A percentile compares a stretch with the other conserved stretches of the same genome.
These are phyloP conservation scores for Zychaea mexicana DNA, from an alignment of 371 early-diverging fungal species.

Conservation along the genomic window DNA sequence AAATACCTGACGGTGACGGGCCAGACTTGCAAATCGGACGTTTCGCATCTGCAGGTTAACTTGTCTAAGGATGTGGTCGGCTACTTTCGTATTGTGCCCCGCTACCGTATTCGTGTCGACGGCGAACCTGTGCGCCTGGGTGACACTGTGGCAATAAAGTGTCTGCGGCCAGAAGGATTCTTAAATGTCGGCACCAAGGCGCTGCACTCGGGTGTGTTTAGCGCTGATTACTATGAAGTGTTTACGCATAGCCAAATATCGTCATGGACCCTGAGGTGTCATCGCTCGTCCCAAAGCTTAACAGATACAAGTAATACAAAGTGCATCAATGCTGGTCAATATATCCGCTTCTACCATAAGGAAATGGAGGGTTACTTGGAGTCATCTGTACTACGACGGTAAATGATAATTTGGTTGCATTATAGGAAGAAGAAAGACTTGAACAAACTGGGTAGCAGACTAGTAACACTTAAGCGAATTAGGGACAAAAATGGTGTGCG, in stretches of 20 bases:
- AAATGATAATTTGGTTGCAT: slow-evolving; percentile 4
- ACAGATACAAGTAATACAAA: slow-evolving; percentile 25
- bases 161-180: slow-evolving; percentile 54
- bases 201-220: slow-evolving; percentile 22
- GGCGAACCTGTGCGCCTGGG: slow-evolving; percentile 57
- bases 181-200: slow-evolving; percentile 32
- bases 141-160: slow-evolving; percentile 55
- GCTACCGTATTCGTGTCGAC: slow-evolving; percentile 53
- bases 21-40: slow-evolving; percentile 41
- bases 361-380: slow-evolving; percentile 57
- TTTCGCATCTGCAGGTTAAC: slow-evolving; percentile 43
- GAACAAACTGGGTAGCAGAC: slow-evolving; percentile 3
- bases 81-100: slow-evolving; percentile 58
- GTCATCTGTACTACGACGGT: slow-evolving; percentile 26
- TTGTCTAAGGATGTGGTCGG: slow-evolving; percentile 41
- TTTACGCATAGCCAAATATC: slow-evolving; percentile 35
- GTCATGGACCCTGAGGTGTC: slow-evolving; percentile 40
- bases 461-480: background rate
- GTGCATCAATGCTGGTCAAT: slow-evolving; percentile 42
- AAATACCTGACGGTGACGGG: slow-evolving; percentile 53
- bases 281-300: slow-evolving; percentile 14
- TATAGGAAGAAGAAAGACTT: background rate
- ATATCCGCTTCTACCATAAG: slow-evolving; percentile 58
- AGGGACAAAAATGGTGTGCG: slow-evolving; percentile 26
- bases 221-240: slow-evolving; percentile 29